These are phyloP conservation scores for Populus simonii DNA, from an alignment of 345 rosid genomes.

Conservation along the genomic window DNA sequence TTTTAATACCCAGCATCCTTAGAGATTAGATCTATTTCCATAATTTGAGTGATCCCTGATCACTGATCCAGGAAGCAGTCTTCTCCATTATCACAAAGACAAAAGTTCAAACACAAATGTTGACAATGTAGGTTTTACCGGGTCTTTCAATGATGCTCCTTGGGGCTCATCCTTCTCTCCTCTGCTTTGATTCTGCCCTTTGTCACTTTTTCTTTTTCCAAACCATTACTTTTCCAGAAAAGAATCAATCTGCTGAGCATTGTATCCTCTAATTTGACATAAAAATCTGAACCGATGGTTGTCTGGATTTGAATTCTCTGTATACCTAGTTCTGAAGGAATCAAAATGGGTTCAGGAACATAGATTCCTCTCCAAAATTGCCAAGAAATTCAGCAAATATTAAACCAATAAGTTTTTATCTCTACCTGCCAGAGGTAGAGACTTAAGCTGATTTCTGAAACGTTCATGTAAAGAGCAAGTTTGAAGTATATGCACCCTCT, in stretches of 20 bases:
- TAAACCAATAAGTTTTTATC: background rate
- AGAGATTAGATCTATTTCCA: background rate
- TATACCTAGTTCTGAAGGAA: background rate
- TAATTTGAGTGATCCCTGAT: background rate
- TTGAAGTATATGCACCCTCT: background rate
- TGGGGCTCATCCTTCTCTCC: background rate
- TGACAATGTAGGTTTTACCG: background rate
- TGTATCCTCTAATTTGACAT: background rate
- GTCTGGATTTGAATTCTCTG: background rate
- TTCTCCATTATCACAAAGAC: background rate
- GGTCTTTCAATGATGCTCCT: background rate
- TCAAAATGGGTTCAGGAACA: background rate
- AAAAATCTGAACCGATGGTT: background rate
- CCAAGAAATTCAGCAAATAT: background rate
- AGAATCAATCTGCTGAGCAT: background rate
- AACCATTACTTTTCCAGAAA: background rate
- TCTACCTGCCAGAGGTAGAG: background rate
- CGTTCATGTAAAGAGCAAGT: background rate
- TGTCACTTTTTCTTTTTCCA: background rate
- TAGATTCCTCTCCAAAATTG: background rate
- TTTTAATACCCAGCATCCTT: background rate
- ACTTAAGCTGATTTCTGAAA: background rate
- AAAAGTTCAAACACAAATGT: background rate
- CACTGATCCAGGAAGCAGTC: background rate
- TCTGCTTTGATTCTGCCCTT: background rate